Percentiles rank a stretch among this genome's conserved stretches.
These are phyloP conservation scores for Taphrina communis DNA, from an alignment of 1,139 yeast genomes.

Conservation along the genomic window DNA sequence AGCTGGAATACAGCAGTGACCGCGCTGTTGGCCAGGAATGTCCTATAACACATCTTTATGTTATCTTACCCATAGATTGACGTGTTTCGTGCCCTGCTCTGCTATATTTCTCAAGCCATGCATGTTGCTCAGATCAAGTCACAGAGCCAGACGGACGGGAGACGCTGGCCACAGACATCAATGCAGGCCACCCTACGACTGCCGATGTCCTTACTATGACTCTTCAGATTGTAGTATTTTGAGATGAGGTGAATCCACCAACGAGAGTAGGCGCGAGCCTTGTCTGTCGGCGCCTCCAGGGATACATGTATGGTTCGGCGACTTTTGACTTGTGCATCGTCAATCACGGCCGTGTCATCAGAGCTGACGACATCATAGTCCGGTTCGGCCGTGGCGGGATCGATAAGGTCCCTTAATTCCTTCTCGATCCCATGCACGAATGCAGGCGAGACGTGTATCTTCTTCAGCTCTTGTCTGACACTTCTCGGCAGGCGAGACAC, in stretches of 20 bases:
- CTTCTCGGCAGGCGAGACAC: slow-evolving; percentile 3
- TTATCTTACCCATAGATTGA: no score
- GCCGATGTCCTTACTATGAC: slow-evolving; percentile 10
- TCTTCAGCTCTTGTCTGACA: slow-evolving; percentile 14
- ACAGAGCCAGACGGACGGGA: slow-evolving; percentile 17
- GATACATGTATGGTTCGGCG: slow-evolving; percentile 8
- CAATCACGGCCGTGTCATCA: neutral
- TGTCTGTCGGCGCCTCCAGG: slow-evolving; percentile 23
- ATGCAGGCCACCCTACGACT: slow-evolving; percentile 25
- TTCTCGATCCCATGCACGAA: slow-evolving; percentile 24
- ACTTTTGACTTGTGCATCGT: neutral
- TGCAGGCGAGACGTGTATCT: slow-evolving; percentile 24
- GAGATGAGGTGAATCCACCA: slow-evolving; percentile 22
- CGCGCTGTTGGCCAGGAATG: no score
- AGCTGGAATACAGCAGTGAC: no score
- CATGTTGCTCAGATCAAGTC: slow-evolving; percentile 11
- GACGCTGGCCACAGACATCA: slow-evolving; percentile 6
- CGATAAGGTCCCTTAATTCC: slow-evolving; percentile 12
- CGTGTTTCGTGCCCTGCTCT: no score
- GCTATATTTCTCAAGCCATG: no score
- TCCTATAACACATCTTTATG: no score
- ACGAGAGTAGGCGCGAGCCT: slow-evolving; percentile 23
- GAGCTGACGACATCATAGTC: slow-evolving; percentile 14
- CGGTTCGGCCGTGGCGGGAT: slow-evolving; percentile 17
- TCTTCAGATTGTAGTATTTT: slow-evolving; percentile 18